A percentile compares a stretch with the other conserved stretches of the same genome.
phyloP scores from a whole-genome alignment of 2,329 filamentous ascomycete species.

The Chlorencoelia australis region DNA sequence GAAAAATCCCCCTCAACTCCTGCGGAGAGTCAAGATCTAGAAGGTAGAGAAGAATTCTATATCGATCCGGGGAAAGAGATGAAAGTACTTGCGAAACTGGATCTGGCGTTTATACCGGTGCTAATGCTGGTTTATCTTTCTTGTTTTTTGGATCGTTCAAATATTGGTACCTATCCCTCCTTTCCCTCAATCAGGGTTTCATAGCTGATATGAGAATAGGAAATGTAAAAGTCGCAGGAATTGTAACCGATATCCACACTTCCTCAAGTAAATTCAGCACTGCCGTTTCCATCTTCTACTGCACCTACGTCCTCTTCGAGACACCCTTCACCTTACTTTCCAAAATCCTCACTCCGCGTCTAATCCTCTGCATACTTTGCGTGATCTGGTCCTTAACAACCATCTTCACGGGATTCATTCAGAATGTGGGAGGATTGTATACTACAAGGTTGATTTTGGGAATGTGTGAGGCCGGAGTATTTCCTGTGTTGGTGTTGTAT shows the following conservation, averaged over 20 bases:
- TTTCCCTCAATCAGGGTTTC: background rate
- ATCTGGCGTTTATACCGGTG: slow-evolving; percentile 38
- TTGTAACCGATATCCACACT: slow-evolving; percentile 13
- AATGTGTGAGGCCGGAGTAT: slow-evolving; percentile 38
- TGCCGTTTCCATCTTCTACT: slow-evolving; percentile 39
- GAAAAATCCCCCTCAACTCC: too few relatives aligned
- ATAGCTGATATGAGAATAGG: slow-evolving; percentile 18
- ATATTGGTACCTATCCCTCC: slow-evolving; percentile 30
- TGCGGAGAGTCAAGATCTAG: too few relatives aligned
- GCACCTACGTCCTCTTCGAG: slow-evolving; percentile 40
- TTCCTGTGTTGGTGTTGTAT: slow-evolving; percentile 39
- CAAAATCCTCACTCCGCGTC: slow-evolving; percentile 36
- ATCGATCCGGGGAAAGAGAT: slow-evolving; percentile 36
- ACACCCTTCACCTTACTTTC: slow-evolving; percentile 36
- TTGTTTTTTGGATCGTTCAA: slow-evolving; percentile 44
- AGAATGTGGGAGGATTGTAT: slow-evolving; percentile 33
- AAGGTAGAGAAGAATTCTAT: too few relatives aligned
- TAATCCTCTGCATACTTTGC: slow-evolving; percentile 28
- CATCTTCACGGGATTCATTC: slow-evolving; percentile 37
- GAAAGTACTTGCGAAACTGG: slow-evolving; percentile 38
- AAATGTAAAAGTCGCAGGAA: slow-evolving; percentile 19
- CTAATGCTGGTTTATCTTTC: slow-evolving; percentile 46
- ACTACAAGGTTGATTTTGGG: slow-evolving; percentile 38
- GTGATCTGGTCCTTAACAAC: slow-evolving; percentile 37
- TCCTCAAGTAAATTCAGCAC: slow-evolving; percentile 12